Evolutionary conservation across 495 filamentous ascomycete species (phyloP), one percentile per base, ranked within the genome.

Genomic region (Trichoderma orchidacearum): DNA sequence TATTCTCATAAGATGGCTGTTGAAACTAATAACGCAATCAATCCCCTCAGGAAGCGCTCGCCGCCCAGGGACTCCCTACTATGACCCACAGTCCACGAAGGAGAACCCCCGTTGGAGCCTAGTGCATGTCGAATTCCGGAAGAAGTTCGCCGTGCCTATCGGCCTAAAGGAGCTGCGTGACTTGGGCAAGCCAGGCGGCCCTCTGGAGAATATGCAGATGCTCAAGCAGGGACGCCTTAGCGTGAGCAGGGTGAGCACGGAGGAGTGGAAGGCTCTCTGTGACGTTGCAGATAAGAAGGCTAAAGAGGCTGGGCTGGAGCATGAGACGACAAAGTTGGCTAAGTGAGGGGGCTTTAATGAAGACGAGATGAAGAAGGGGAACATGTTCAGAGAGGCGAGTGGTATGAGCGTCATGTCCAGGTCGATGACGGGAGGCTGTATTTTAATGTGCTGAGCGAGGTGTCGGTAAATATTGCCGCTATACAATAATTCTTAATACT

Each of bases 41-140:
- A n/a, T 23, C 17, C 2, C 15, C 34, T 15, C 60, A 93, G 90
- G 89, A 67, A 82, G 83, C 23, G 90, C 90, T 5, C 89, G 93
- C 56, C 84, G 95, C 62, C 74, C 84, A 1, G 73, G 76, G 25
- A 80, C 85, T 30, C 86, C 89, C 0, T 96, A 96, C 68, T 94
- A 87, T 63, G 92, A 96, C 65, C 69, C 85, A 7, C 88, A 85
- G 61, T 80, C 76, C 34, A 78, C 70, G 5, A 82, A 78, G n/a
- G 80, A 85, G n/a, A 79, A 85, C 36, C 89, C 89, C 7, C 91
- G 85, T 64, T 98, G 93, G 93, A 85, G 80, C 34, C 78, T 89
- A 35, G 93, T 97, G 21, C 84, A 92, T 55, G 93, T 98, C 48
- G 76, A 83, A 63, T 96, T 95, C 67, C 79, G 83, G 54, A 80